Conservation (phyloP, 2,329 filamentous ascomycete genomes). For the Coniosporium tulheliwenetii region DNA sequence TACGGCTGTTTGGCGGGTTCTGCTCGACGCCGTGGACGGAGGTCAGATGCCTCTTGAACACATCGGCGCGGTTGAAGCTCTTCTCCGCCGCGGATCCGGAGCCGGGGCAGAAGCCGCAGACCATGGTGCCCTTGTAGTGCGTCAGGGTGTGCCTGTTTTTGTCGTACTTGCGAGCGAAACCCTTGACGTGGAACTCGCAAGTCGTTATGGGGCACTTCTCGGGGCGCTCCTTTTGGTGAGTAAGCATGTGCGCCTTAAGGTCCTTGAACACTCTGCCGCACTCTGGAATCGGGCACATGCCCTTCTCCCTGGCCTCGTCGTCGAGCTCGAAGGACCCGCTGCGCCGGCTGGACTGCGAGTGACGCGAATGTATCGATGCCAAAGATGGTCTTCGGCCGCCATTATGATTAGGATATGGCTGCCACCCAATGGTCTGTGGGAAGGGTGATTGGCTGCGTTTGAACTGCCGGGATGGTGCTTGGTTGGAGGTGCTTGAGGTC, state of each 20-base stretch:
- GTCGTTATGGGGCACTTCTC: slow-evolving; percentile 89
- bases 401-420: slow-evolving; percentile 30
- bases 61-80: slow-evolving; percentile 88
- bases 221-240: slow-evolving; percentile 76
- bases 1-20: slow-evolving; percentile 79
- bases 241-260: slow-evolving; percentile 85
- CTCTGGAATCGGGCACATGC: slow-evolving; percentile 64
- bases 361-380: slow-evolving; percentile 53
- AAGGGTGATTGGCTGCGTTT: slow-evolving; percentile 53
- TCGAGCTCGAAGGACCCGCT: slow-evolving; percentile 40
- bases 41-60: slow-evolving; percentile 88
- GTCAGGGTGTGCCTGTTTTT: slow-evolving; percentile 90
- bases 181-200: slow-evolving; percentile 84
- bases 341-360: slow-evolving; percentile 41
- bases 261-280: slow-evolving; percentile 84
- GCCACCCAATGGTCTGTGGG: slow-evolving; percentile 38
- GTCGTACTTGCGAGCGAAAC: slow-evolving; percentile 90
- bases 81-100: slow-evolving; percentile 82
- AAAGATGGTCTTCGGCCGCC: slow-evolving; percentile 49
- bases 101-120: slow-evolving; percentile 85
- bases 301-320: slow-evolving; percentile 48
- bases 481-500: slow-evolving; percentile 36
- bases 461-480: slow-evolving; percentile 20
- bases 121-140: slow-evolving; percentile 95
- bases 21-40: slow-evolving; percentile 87